Evolutionary conservation across 2,329 filamentous ascomycete species (phyloP).

Genomic region (Plectosphaerella plurivora): DNA sequence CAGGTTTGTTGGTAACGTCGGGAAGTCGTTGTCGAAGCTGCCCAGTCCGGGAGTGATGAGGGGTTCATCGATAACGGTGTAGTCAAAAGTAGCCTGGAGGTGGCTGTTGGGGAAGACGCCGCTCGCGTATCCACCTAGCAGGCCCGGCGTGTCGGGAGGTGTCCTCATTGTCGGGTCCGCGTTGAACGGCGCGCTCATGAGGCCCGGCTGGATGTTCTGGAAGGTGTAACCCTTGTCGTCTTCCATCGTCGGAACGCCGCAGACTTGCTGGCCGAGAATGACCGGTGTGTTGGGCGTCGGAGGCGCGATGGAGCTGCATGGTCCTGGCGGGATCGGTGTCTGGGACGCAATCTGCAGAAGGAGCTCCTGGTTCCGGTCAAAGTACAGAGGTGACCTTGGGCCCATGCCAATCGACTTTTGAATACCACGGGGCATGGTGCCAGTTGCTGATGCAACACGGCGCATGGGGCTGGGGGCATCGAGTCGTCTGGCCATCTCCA

Average conservation of each 20-base stretch:
- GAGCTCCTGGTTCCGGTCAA: constrained; percentile 41
- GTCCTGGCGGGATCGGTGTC: constrained; percentile 33
- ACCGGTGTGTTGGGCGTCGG: constrained; percentile 46
- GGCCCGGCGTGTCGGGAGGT: constrained; percentile 48
- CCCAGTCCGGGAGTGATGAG: constrained; percentile 42
- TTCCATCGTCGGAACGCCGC: constrained; percentile 32
- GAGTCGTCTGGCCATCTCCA: constrained; percentile 39
- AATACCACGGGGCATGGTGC: constrained; percentile 33
- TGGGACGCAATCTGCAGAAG: constrained; percentile 32
- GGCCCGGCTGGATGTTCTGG: constrained; percentile 9
- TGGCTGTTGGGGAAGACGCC: constrained; percentile 29
- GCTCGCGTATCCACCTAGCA: constrained; percentile 35
- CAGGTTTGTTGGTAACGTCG: constrained; percentile 27
- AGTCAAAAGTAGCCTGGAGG: constrained; percentile 24
- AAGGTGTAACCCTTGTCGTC: constrained; percentile 23
- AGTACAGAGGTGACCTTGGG: constrained; percentile 37
- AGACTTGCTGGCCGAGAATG: constrained; percentile 29
- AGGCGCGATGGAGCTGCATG: constrained; percentile 38
- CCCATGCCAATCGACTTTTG: constrained; percentile 30
- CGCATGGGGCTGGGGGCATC: constrained; percentile 46
- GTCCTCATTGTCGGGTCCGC: constrained; percentile 44
- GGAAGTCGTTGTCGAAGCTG: constrained; percentile 40
- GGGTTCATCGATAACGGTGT: constrained; percentile 40
- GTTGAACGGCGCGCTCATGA: constrained; percentile 18
- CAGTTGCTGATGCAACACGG: constrained; percentile 48